These are phyloP conservation scores for Apiotrichum laibachii DNA, from an alignment of 1,284 basidiomycete species.

Conservation along the genomic window DNA sequence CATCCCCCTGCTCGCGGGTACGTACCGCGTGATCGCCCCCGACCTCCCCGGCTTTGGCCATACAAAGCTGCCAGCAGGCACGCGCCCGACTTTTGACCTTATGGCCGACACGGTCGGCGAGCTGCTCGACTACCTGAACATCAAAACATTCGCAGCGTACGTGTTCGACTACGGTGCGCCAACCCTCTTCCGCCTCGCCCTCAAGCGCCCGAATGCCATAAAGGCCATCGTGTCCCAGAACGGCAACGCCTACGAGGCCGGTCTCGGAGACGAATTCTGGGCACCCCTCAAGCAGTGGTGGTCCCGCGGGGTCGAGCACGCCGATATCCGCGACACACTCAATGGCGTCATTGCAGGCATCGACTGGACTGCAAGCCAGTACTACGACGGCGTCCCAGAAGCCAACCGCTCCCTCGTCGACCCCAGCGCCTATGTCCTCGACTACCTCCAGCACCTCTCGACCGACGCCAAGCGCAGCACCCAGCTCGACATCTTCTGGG, in stretches of 20 bases:
- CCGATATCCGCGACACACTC: background rate
- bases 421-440: conserved; percentile 48
- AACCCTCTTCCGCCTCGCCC: conserved; percentile 52
- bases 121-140: conserved; percentile 53
- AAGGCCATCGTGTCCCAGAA: conserved; percentile 56
- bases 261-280: conserved; percentile 52
- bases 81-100: conserved; percentile 53
- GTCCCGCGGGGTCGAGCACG: conserved; percentile 27
- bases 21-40: conserved; percentile 56
- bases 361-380: conserved; percentile 21
- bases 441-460: conserved; percentile 51
- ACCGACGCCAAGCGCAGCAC: conserved; percentile 49
- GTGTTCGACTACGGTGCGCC: conserved; percentile 59
- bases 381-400: conserved; percentile 22
- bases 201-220: conserved; percentile 53
- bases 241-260: conserved; percentile 57
- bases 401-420: conserved; percentile 12
- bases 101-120: conserved; percentile 51
- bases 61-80: conserved; percentile 52
- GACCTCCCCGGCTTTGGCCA: conserved; percentile 58
- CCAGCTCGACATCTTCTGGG: conserved; percentile 54
- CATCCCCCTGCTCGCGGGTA: conserved; percentile 52
- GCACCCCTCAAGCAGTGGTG: conserved; percentile 49
- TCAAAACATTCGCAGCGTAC: conserved; percentile 54
- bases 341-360: background rate